Base-by-base conservation (phyloP, 129 eudicot genomes). In the Helianthus tuberosus region DNA sequence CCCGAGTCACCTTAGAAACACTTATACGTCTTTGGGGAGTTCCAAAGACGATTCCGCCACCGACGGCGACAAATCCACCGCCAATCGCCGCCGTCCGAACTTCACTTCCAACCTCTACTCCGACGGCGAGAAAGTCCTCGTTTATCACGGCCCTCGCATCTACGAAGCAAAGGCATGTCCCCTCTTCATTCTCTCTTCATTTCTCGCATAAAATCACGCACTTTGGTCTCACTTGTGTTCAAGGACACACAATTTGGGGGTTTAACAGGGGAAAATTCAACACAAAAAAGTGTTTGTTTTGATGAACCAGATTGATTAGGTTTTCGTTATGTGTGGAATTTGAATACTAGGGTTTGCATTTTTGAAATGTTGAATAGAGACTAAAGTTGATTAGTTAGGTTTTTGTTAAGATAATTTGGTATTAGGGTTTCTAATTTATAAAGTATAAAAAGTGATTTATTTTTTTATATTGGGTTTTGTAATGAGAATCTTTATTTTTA, bases 91-190 rank as follows among this genome's bases (percentile, higher is more conserved):
- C 58, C 79, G 80, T n/a, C 86, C 87, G 3, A 86, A 86, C 0
- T 70, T 87, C 76, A 74, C 64, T 66, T 83, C 91, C 59, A 64
- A 69, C 59, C 62, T 83, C 62, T 89, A 71, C 83, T 68, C 83
- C 67, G 96, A 90, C 60, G 96, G 93, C 58, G 96, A 90, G 75
- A 90, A 81, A 55, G 93, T 90, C 41, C 93, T 90, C 11, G 96
- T 93, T 58, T 90, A 83, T 83, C 96, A 90, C 77, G 96, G 93
- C 32, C 93, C 96, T 41, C 85, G 88, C 59, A 85, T 90, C 36
- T 90, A 90, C 87, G 91, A 90, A 83, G 91, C 96, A 75, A 90
- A 90, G 90, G 96, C 64, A 72, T 55, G 48, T 50, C 59, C 54
- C 1, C 59, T 15, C 3, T 25, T 71, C n/a, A n/a, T n/a, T n/a